Conservation (phyloP, 2,329 filamentous ascomycete species). For the Apiospora marii region DNA sequence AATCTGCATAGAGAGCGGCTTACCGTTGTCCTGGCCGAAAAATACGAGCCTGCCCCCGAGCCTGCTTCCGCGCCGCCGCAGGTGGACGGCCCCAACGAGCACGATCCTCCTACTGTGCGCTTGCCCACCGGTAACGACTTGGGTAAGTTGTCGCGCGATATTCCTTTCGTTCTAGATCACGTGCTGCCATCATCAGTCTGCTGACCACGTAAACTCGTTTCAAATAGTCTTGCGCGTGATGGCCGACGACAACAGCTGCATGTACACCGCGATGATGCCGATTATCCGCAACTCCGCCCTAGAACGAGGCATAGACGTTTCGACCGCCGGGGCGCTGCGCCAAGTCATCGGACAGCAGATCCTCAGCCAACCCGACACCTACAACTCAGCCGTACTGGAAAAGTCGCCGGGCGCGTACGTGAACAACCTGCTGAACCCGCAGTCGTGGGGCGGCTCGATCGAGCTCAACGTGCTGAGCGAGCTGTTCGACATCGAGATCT, state of each 20-base stretch:
- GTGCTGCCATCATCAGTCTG: no score
- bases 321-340: conserved; percentile 61
- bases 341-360: conserved; percentile 82
- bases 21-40: conserved; percentile 55
- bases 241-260: conserved; percentile 95
- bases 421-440: conserved; percentile 78
- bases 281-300: conserved; percentile 69
- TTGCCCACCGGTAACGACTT: conserved; percentile 25
- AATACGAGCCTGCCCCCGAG: conserved; percentile 28
- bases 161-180: no score
- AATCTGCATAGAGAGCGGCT: conserved; percentile 59
- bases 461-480: conserved; percentile 86
- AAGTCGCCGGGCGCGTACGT: conserved; percentile 78
- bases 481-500: conserved; percentile 86
- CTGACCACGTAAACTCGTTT: neutral
- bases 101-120: conserved; percentile 28
- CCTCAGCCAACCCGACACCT: conserved; percentile 73
- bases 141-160: conserved; percentile 22
- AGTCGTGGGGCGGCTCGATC: conserved; percentile 91
- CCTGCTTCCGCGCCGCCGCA: conserved; percentile 22
- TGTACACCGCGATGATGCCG: conserved; percentile 88
- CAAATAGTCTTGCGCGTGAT: conserved; percentile 81
- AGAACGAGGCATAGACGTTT: conserved; percentile 39
- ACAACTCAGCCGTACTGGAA: conserved; percentile 80
- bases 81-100: conserved; percentile 7